Conservation (phyloP, 2,329 filamentous ascomycete genomes). For the Alternaria angustiovoidea region DNA sequence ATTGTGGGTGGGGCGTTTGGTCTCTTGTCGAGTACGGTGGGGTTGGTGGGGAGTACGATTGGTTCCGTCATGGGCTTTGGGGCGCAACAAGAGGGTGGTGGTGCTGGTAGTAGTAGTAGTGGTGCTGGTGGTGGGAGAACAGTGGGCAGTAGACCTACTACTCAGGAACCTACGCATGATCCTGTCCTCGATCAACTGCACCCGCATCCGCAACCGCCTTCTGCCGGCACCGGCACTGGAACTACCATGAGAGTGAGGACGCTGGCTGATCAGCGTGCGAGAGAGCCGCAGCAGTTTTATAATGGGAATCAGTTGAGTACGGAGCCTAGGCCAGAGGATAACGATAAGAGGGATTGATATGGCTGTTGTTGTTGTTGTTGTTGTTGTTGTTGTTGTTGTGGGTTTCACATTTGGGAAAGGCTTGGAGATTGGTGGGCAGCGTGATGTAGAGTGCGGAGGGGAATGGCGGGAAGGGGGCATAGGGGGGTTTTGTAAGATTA, state of each 20-base stretch:
- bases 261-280: slow-evolving; percentile 58
- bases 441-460: no score
- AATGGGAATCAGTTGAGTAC: slow-evolving; percentile 76
- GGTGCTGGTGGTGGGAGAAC: slow-evolving; percentile 13
- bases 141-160: slow-evolving; percentile 19
- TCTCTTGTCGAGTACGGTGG: slow-evolving; percentile 43
- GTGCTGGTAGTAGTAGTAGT: not conserved
- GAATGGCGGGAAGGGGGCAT: not conserved
- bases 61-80: slow-evolving; percentile 40
- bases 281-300: slow-evolving; percentile 75
- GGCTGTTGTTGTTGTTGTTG: not conserved
- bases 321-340: slow-evolving; percentile 9
- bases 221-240: not conserved
- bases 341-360: slow-evolving; percentile 13
- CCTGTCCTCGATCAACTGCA: slow-evolving; percentile 19
- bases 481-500: not conserved
- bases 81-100: slow-evolving; percentile 14
- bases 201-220: not conserved
- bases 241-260: slow-evolving; percentile 50
- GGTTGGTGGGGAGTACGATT: slow-evolving; percentile 44
- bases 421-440: no score
- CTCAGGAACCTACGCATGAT: slow-evolving; percentile 15
- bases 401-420: no score
- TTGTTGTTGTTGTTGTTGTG: no score
- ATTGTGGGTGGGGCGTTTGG: slow-evolving; percentile 46